A percentile compares a stretch with the other conserved stretches of the same genome.
These are phyloP conservation scores for Adansonia rubrostipa DNA, from an alignment of 441 rosid species.

Conservation along the genomic window DNA sequence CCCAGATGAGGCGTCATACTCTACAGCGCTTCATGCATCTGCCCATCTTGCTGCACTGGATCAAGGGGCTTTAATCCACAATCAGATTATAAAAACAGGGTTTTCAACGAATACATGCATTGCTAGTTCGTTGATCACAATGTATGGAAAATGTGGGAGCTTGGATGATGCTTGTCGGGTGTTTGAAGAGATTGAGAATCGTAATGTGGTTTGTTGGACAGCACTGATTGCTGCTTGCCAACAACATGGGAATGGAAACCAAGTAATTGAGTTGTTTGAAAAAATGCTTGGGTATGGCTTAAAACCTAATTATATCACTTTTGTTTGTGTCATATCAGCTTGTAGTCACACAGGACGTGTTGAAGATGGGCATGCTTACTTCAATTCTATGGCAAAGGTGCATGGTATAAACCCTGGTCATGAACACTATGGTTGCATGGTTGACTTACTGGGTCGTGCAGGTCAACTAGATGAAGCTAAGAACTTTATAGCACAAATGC, in stretches of 20 bases:
- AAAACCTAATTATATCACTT: constrained; percentile 44
- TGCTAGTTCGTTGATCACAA: constrained; percentile 41
- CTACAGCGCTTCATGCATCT: constrained; percentile 43
- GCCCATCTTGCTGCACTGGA: constrained; percentile 35
- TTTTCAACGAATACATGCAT: constrained; percentile 28
- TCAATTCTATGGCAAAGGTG: constrained; percentile 38
- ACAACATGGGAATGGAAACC: constrained; percentile 43
- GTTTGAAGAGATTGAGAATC: constrained; percentile 39
- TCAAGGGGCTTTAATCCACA: constrained; percentile 40
- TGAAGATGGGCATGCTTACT: constrained; percentile 41
- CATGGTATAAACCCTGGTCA: constrained; percentile 41
- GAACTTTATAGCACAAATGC: constrained; percentile 42
- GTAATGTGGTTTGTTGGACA: constrained; percentile 44
- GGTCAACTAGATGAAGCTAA: constrained; percentile 45
- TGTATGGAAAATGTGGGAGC: constrained; percentile 51
- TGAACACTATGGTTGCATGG: constrained; percentile 55
- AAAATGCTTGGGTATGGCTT: constrained; percentile 41
- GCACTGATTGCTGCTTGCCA: constrained; percentile 45
- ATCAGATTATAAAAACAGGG: constrained; percentile 40
- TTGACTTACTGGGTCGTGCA: constrained; percentile 49
- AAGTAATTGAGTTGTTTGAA: constrained; percentile 37
- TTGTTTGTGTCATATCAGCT: constrained; percentile 45
- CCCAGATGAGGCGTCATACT: constrained; percentile 43
- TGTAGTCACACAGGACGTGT: constrained; percentile 47
- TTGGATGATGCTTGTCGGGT: constrained; percentile 40